A percentile compares a stretch with the other conserved stretches of the same genome.
Conservation (phyloP, 2,329 filamentous ascomycete species). For the Shiraia sp. region DNA sequence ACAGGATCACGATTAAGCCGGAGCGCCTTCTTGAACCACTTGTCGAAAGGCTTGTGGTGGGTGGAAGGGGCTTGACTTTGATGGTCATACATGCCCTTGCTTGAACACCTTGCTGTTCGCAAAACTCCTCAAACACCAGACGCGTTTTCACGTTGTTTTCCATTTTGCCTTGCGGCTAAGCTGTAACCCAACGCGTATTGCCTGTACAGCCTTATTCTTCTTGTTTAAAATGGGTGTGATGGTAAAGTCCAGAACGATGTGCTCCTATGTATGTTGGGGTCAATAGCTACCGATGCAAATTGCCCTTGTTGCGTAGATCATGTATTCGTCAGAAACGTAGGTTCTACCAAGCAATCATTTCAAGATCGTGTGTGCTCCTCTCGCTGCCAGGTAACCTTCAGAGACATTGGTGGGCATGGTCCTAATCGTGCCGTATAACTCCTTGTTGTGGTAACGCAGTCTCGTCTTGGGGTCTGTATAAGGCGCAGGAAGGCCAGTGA, state of each 20-base stretch:
- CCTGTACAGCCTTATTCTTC: too few relatives aligned
- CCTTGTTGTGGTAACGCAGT: conserved; percentile 87
- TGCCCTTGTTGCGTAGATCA: not conserved
- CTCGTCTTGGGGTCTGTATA: conserved; percentile 96
- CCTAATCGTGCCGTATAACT: conserved; percentile 85
- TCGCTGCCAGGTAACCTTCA: conserved; percentile 85
- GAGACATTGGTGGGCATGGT: conserved; percentile 78
- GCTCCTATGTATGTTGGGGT: too few relatives aligned
- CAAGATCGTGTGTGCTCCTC: conserved; percentile 89
- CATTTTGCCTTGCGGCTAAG: too few relatives aligned
- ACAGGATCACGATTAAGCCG: conserved; percentile 95
- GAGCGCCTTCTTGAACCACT: conserved; percentile 87
- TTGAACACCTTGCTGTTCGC: not conserved
- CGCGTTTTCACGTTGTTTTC: not conserved
- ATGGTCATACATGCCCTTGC: conserved; percentile 70
- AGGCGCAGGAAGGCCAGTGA: conserved; percentile 87
- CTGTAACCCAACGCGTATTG: too few relatives aligned
- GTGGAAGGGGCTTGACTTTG: conserved; percentile 97
- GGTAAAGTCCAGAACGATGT: too few relatives aligned
- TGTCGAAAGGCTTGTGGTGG: conserved; percentile 78
- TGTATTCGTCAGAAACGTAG: not conserved
- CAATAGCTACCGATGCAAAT: not conserved
- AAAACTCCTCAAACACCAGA: not conserved
- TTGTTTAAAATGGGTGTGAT: too few relatives aligned
- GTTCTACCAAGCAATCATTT: conserved; percentile 62